These are phyloP conservation scores for Sarocladium kiliense DNA, from an alignment of 2,329 filamentous ascomycete genomes.

Conservation along the genomic window DNA sequence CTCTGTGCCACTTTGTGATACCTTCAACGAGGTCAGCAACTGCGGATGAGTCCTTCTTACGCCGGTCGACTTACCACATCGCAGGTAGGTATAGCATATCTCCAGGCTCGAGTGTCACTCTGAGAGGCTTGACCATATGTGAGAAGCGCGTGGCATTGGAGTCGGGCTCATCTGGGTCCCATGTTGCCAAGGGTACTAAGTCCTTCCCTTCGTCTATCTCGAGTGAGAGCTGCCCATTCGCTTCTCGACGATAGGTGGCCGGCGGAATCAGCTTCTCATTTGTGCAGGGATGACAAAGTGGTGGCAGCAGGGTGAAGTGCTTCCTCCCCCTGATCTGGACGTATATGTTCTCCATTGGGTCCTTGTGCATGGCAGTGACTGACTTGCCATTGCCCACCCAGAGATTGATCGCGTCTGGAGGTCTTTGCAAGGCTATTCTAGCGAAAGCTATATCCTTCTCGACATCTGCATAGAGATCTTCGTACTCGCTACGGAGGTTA, in stretches of 20 bases:
- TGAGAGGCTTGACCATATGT: slow-evolving; percentile 51
- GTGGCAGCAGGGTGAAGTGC: slow-evolving; percentile 70
- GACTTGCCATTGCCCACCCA: slow-evolving; percentile 74
- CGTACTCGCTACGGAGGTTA: slow-evolving; percentile 71
- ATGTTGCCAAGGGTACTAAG: slow-evolving; percentile 62
- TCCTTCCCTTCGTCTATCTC: slow-evolving; percentile 27
- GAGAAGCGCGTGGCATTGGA: slow-evolving; percentile 53
- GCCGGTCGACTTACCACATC: slow-evolving; percentile 57
- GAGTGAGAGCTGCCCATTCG: slow-evolving; percentile 21
- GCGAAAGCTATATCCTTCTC: slow-evolving; percentile 65
- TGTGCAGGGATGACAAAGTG: slow-evolving; percentile 63
- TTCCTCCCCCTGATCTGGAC: slow-evolving; percentile 70
- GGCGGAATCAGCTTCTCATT: slow-evolving; percentile 54
- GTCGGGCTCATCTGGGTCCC: slow-evolving; percentile 63
- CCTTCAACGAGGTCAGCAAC: slow-evolving; percentile 28
- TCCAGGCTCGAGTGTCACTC: slow-evolving; percentile 64
- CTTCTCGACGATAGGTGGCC: slow-evolving; percentile 51
- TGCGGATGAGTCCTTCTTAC: background rate
- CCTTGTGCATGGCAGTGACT: slow-evolving; percentile 70
- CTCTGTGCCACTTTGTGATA: slow-evolving; percentile 79
- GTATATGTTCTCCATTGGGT: slow-evolving; percentile 83
- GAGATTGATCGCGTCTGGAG: slow-evolving; percentile 73
- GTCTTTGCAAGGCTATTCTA: slow-evolving; percentile 59
- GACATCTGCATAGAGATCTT: slow-evolving; percentile 55
- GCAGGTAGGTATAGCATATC: slow-evolving; percentile 81